Evolutionary conservation across 2,329 filamentous ascomycete species (phyloP).

Genomic region (Paracamarosporium sp.): DNA sequence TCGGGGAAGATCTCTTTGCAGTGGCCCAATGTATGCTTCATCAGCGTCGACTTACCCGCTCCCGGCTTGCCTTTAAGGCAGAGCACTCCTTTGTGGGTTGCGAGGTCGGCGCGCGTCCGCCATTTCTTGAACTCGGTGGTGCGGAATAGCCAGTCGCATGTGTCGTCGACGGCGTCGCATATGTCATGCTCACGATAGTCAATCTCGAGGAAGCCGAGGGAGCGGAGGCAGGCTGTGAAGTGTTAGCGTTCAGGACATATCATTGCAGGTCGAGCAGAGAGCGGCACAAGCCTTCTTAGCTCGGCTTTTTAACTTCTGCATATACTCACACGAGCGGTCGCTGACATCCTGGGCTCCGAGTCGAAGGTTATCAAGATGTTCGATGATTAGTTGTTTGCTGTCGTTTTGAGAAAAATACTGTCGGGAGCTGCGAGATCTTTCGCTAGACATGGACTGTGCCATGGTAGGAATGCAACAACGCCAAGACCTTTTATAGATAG

Average conservation of each 20-base stretch:
- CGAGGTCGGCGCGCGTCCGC: neutral
- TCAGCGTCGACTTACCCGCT: slow-evolving; percentile 46
- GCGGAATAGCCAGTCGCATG: slow-evolving; percentile 10
- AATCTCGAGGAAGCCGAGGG: slow-evolving; percentile 11
- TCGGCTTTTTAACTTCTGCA: neutral
- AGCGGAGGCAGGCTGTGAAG: slow-evolving; percentile 9
- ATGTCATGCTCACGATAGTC: slow-evolving; percentile 6
- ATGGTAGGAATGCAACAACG: neutral
- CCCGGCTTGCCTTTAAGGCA: slow-evolving; percentile 45
- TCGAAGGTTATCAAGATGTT: neutral
- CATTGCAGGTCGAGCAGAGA: slow-evolving; percentile 3
- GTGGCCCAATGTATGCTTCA: slow-evolving; percentile 8
- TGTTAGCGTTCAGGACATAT: slow-evolving; percentile 4
- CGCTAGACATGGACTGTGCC: neutral
- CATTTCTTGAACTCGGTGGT: slow-evolving; percentile 6
- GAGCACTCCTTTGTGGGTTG: slow-evolving; percentile 32
- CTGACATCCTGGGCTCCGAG: neutral
- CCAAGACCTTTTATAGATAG: neutral
- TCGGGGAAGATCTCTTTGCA: slow-evolving; percentile 2
- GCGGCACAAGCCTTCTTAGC: slow-evolving; percentile 1
- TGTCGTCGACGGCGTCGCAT: slow-evolving; percentile 3
- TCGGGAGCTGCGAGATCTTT: too few species aligned
- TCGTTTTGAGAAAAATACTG: neutral
- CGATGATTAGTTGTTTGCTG: neutral
- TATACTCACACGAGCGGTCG: neutral